phyloP scores from a whole-genome alignment of 352 stramenopile genomes.

The Phytopythium boreale region DNA sequence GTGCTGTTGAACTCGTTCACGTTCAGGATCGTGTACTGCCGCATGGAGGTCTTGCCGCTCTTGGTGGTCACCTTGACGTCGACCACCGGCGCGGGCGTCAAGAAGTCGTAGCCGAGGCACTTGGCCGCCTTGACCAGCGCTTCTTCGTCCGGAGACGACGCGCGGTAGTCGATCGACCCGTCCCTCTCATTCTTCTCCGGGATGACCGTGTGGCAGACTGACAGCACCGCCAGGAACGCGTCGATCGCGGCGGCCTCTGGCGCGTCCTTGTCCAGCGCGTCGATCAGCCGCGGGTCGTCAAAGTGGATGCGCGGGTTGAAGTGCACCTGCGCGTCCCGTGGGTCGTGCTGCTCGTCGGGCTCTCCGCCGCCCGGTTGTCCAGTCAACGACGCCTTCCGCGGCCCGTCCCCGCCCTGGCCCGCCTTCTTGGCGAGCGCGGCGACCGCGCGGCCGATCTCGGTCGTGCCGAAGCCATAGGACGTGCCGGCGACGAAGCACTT shows the following conservation, averaged over 20 bases:
- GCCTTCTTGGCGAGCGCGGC: conserved; percentile 40
- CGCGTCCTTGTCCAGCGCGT: conserved; percentile 28
- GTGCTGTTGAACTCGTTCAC: conserved; percentile 90
- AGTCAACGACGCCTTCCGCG: neutral
- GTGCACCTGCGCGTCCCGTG: conserved; percentile 50
- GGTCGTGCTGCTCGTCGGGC: conserved; percentile 24
- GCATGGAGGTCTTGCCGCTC: conserved; percentile 16
- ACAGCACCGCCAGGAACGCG: conserved; percentile 69
- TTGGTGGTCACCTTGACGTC: conserved; percentile 55
- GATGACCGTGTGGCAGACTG: conserved; percentile 78
- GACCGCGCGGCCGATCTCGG: conserved; percentile 67
- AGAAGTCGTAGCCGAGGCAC: conserved; percentile 82
- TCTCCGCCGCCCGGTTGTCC: neutral
- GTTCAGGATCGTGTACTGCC: conserved; percentile 66
- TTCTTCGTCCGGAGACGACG: conserved; percentile 91
- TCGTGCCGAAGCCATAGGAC: conserved; percentile 84
- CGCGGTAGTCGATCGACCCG: conserved; percentile 70
- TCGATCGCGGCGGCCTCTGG: conserved; percentile 33
- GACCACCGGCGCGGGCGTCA: conserved; percentile 51
- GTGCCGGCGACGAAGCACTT: conserved; percentile 85
- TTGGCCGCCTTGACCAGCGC: conserved; percentile 89
- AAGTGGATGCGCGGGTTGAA: conserved; percentile 69
- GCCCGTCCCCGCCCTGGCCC: neutral
- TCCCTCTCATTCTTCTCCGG: conserved; percentile 47
- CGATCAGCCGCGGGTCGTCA: conserved; percentile 60